These are phyloP conservation scores for Primulina eburnea DNA, from an alignment of 257 asterid species.

Conservation along the genomic window DNA sequence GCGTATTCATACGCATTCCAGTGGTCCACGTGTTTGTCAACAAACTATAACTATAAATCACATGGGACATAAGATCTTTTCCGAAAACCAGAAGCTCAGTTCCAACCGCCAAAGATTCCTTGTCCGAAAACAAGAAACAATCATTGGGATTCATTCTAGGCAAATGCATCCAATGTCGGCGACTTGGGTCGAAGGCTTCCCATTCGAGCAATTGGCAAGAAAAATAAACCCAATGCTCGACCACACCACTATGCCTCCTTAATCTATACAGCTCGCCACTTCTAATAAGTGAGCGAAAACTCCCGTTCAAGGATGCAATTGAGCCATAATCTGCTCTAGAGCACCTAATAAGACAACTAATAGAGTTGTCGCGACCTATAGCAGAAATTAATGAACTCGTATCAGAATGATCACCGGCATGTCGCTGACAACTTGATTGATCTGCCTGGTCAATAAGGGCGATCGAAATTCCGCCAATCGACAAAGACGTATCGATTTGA, in stretches of 20 bases:
- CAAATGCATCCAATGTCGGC: conserved; percentile 87
- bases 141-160: conserved; percentile 75
- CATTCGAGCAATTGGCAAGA: conserved; percentile 93
- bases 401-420: conserved; percentile 50
- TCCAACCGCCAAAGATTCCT: conserved; percentile 95
- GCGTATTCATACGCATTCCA: conserved; percentile 76
- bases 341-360: conserved; percentile 67
- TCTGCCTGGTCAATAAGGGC: conserved; percentile 31
- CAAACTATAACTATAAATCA: conserved; percentile 70
- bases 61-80: conserved; percentile 60
- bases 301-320: conserved; percentile 64
- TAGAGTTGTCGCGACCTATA: conserved; percentile 81
- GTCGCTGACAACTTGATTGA: conserved; percentile 32
- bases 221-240: conserved; percentile 97
- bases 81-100: conserved; percentile 96
- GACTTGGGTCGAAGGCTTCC: conserved; percentile 90
- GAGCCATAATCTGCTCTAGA: conserved; percentile 87
- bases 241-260: conserved; percentile 55
- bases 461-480: conserved; percentile 34
- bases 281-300: conserved; percentile 66
- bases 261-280: conserved; percentile 66
- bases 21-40: conserved; percentile 83
- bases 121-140: conserved; percentile 69
- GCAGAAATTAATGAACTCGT: conserved; percentile 60
- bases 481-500: conserved; percentile 34